Evolutionary conservation across 805 yeast genomes (phyloP).

Genomic region (Myxozyma kluyveri): DNA sequence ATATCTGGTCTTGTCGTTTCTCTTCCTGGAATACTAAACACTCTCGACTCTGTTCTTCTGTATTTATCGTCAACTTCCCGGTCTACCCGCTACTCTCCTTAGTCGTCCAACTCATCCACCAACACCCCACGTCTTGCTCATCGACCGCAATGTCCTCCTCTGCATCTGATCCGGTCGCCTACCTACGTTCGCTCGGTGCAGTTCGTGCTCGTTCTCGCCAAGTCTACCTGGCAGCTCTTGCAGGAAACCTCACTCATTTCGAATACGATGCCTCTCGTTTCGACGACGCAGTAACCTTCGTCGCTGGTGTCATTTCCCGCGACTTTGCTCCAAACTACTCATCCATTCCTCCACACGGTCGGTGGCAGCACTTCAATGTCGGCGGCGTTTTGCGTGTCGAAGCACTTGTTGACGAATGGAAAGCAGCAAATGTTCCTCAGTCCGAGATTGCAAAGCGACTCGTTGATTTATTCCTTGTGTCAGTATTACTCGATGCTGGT

Average conservation of each 20-base stretch:
- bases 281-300: constrained; percentile 46
- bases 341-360: constrained; percentile 62
- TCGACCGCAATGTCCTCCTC: constrained; percentile 40
- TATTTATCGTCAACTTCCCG: neutral
- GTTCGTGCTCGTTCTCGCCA: constrained; percentile 53
- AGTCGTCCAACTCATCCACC: neutral
- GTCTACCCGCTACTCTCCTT: constrained; percentile 18
- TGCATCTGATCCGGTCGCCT: constrained; percentile 24
- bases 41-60: too few relatives aligned
- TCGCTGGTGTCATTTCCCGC: constrained; percentile 45
- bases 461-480: constrained; percentile 57
- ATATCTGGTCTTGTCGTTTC: too few relatives aligned
- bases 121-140: neutral
- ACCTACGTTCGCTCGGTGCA: constrained; percentile 51
- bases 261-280: constrained; percentile 47
- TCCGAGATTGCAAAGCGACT: constrained; percentile 53
- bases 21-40: too few relatives aligned
- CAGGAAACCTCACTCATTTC: constrained; percentile 44
- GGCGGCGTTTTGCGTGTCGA: constrained; percentile 49
- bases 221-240: constrained; percentile 44
- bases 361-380: constrained; percentile 64
- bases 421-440: constrained; percentile 33
- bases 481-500: constrained; percentile 66
- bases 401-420: constrained; percentile 43
- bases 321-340: constrained; percentile 47